Evolutionary conservation across 768 basidiomycete species (phyloP).

Genomic region (Boletus sensibilis): DNA sequence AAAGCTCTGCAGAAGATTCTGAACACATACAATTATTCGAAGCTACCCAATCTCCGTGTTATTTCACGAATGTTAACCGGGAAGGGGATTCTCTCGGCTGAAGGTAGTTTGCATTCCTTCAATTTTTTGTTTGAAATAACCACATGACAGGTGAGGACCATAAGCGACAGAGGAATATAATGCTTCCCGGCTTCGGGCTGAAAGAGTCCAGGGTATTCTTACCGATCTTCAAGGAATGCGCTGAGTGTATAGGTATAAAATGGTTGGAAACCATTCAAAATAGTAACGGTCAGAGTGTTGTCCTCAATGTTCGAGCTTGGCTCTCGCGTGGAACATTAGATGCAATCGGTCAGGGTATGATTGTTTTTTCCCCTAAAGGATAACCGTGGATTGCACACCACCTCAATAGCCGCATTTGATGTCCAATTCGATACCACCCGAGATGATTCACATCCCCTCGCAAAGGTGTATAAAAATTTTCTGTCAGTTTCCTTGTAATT

Average conservation of each 20-base stretch:
- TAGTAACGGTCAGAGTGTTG: not conserved
- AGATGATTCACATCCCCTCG: conserved; percentile 1
- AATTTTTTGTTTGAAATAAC: conserved; percentile 12
- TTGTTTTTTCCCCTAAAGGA: not conserved
- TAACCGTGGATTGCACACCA: not conserved
- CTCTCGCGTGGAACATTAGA: conserved; percentile 46
- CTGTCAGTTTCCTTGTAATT: not conserved
- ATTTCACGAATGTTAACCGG: conserved; percentile 23
- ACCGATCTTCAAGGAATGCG: conserved; percentile 44
- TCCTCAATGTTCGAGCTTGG: conserved; percentile 24
- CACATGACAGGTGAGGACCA: conserved; percentile 38
- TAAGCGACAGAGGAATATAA: conserved; percentile 49
- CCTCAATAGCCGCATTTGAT: conserved; percentile 43
- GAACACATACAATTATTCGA: conserved; percentile 44
- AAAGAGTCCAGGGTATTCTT: conserved; percentile 51
- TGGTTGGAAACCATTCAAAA: conserved; percentile 18
- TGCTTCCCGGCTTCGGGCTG: conserved; percentile 55
- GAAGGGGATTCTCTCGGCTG: conserved; percentile 38
- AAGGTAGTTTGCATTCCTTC: conserved; percentile 27
- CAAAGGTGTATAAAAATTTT: conserved; percentile 1
- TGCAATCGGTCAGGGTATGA: conserved; percentile 45
- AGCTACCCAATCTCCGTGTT: conserved; percentile 26
- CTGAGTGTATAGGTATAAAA: conserved; percentile 15
- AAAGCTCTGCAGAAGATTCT: conserved; percentile 43
- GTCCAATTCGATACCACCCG: conserved; percentile 14